phyloP scores from a whole-genome alignment of 345 rosid genomes.

The Heritiera fomes region DNA sequence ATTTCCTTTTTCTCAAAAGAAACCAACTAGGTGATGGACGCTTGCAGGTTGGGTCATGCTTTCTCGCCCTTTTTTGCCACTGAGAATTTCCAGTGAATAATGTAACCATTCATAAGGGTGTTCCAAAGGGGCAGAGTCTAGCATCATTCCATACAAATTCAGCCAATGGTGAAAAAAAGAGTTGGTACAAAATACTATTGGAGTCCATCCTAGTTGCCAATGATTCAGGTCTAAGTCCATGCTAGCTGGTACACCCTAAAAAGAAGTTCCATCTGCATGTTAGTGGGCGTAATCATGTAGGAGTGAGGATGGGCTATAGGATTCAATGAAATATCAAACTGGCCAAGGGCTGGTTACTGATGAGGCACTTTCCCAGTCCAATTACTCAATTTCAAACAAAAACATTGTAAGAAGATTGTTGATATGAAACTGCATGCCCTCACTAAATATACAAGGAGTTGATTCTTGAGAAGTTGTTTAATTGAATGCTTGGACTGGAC shows the following conservation, averaged over 20 bases:
- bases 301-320: not conserved
- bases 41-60: not conserved
- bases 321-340: not conserved
- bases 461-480: not conserved
- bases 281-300: not conserved
- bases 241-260: not conserved
- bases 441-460: too few relatives aligned
- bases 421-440: too few relatives aligned
- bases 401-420: not conserved
- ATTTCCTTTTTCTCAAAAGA: not conserved
- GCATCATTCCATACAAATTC: constrained; percentile 6
- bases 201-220: constrained; percentile 3
- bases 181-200: not conserved
- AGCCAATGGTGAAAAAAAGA: not conserved
- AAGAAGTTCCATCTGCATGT: not conserved
- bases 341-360: not conserved
- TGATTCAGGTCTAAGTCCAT: not conserved
- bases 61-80: not conserved
- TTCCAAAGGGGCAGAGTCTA: not conserved
- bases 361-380: not conserved
- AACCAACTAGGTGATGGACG: not conserved
- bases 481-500: not conserved
- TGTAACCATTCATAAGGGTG: not conserved
- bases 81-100: not conserved
- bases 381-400: not conserved